Base-by-base conservation (phyloP, 805 yeast species). In the Tetrapisispora namnaoensis region DNA sequence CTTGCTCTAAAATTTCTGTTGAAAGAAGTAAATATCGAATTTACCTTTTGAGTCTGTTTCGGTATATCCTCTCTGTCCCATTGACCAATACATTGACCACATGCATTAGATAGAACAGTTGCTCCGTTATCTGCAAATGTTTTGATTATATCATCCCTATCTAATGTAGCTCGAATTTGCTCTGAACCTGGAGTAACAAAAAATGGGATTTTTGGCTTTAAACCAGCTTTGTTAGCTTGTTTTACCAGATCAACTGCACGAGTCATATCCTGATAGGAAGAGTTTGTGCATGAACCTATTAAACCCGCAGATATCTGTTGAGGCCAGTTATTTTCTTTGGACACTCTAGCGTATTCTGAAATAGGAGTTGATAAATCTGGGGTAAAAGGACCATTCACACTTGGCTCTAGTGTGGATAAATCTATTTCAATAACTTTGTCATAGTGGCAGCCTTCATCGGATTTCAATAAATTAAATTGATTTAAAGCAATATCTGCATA, bases 21-120 rank as follows among this genome's bases (percentile, higher is more conserved):
- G 79, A 90, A 91, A 13, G 97, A 90, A 6, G 98, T 89, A 70
- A 91, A 90, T 58, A 91, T 93, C 47, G 98, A 86, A 70, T 89
- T 90, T 60, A 75, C 75, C 55, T 82, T 88, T 47, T 74, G 73
- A 7, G 83, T 76, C 28, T 75, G 72, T 66, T 80, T 80, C 43
- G 78, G 68, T 41, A 86, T 78, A 65, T 86, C 95, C 55, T 78
- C 76, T 75, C 98, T 85, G 68, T 93, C 96, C 99, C 99, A 91
- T 76, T 91, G 99, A 51, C 99, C 99, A 66, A 91, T 91, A 75
- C 99, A 91, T 63, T 98, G 99, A 58, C 99, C 99, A 77, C 99
- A 91, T 20, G 99, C 99, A 68, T 91, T 91, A 48, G 98, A 96
- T 59, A 91, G 77, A 42, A 91, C 95, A 51, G 79, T 76, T 58